These are phyloP conservation scores for Truncatella angustata DNA, from an alignment of 2,329 filamentous ascomycete species.

Conservation along the genomic window DNA sequence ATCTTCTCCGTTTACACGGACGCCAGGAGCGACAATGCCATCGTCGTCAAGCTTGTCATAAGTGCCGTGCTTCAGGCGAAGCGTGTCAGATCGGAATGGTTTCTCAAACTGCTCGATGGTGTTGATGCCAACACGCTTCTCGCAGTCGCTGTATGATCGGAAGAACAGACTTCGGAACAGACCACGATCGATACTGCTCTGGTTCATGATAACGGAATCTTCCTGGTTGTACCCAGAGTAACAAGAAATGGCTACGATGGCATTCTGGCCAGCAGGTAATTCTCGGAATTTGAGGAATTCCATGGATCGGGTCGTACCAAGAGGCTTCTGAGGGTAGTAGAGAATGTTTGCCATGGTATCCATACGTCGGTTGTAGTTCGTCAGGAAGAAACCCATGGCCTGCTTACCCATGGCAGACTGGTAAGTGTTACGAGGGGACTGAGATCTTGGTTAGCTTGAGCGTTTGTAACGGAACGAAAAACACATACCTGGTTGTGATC, in stretches of 20 bases:
- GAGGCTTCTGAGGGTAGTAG: conserved; percentile 96
- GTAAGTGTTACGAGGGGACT: conserved; percentile 98
- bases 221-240: conserved; percentile 99
- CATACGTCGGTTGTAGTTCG: conserved; percentile 96
- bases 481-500: conserved; percentile 86
- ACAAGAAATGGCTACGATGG: conserved; percentile 94
- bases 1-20: conserved; percentile 94
- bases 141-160: conserved; percentile 93
- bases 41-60: conserved; percentile 98
- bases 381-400: conserved; percentile 98
- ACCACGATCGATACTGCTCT: conserved; percentile 96
- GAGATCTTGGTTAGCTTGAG: conserved; percentile 29
- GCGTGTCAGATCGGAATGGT: conserved; percentile 81
- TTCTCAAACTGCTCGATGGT: conserved; percentile 95
- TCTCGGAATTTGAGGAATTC: conserved; percentile 98
- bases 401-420: conserved; percentile 99
- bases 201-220: conserved; percentile 99
- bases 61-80: conserved; percentile 90
- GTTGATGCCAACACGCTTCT: conserved; percentile 93
- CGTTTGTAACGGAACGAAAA: too few species aligned
- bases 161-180: conserved; percentile 98
- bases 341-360: conserved; percentile 99
- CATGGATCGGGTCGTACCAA: conserved; percentile 96
- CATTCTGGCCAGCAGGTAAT: conserved; percentile 93
- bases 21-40: conserved; percentile 89